A percentile compares a stretch with the other conserved stretches of the same genome.
These are phyloP conservation scores for Onygenales sp. DNA, from an alignment of 2,329 filamentous ascomycete species.

Conservation along the genomic window DNA sequence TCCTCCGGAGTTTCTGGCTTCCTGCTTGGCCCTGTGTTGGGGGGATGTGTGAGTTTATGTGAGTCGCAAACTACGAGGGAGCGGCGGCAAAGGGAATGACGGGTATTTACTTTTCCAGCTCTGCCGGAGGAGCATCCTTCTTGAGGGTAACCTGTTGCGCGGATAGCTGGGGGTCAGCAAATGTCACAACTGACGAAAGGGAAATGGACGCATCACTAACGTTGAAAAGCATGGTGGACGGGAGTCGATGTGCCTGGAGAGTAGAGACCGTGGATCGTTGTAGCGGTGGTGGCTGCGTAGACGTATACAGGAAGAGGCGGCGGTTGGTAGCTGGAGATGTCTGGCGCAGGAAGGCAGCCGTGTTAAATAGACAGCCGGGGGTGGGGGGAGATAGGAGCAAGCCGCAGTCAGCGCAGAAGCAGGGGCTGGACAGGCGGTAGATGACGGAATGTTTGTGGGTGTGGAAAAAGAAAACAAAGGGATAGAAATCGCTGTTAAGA, in stretches of 20 bases:
- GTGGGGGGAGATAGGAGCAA: not conserved
- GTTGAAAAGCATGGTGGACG: constrained; percentile 12
- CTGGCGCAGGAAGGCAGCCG: not conserved
- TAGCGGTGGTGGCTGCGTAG: not conserved
- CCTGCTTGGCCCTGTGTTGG: constrained; percentile 60
- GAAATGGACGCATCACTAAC: not conserved
- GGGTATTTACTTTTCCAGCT: constrained; percentile 55
- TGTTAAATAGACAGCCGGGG: not conserved
- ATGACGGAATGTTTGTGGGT: no score
- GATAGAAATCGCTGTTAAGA: no score
- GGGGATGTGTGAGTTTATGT: constrained; percentile 4
- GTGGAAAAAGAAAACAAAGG: no score
- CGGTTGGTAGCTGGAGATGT: not conserved
- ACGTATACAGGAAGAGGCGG: not conserved
- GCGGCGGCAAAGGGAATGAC: not conserved
- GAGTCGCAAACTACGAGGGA: not conserved
- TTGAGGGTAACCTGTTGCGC: constrained; percentile 65
- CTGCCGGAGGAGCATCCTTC: constrained; percentile 52
- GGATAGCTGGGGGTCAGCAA: not conserved
- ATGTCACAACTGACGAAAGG: not conserved
- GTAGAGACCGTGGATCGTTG: not conserved
- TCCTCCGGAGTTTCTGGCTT: constrained; percentile 66
- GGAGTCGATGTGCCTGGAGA: not conserved
- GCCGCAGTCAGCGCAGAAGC: not conserved
- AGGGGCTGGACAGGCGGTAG: no score